phyloP scores from a whole-genome alignment of 192 early-diverging fungal genomes.

The Funneliformis mosseae region DNA sequence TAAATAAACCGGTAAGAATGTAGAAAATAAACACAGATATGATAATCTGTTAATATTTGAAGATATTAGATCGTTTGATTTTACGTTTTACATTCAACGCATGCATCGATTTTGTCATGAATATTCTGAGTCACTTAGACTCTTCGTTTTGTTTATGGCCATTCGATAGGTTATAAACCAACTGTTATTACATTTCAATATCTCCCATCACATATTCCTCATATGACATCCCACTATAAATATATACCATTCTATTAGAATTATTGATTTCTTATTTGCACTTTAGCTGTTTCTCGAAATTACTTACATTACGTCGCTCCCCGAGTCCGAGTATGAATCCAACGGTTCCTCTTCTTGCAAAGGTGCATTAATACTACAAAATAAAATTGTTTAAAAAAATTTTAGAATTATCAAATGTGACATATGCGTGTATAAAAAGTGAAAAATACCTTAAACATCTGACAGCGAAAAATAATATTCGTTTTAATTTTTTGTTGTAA shows the following conservation, averaged over 20 bases:
- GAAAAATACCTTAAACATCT: conserved; percentile 80
- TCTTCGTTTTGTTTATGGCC: neutral
- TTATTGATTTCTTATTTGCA: conserved; percentile 36
- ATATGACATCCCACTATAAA: conserved; percentile 48
- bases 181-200: conserved; percentile 52
- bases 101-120: no score
- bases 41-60: no score
- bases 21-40: no score
- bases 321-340: conserved; percentile 31
- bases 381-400: neutral
- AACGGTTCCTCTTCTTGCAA: conserved; percentile 56
- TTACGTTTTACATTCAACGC: no score
- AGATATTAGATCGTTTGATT: no score
- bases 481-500: conserved; percentile 87
- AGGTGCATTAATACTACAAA: conserved; percentile 55
- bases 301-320: conserved; percentile 34
- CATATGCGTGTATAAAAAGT: neutral
- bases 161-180: neutral
- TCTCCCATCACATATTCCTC: conserved; percentile 70
- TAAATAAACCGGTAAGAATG: no score
- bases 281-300: conserved; percentile 29
- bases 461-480: conserved; percentile 91
- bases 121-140: neutral
- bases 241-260: conserved; percentile 19
- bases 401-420: no score